phyloP scores from a whole-genome alignment of 2,329 filamentous ascomycete species.

The Trichoderma sp. region DNA sequence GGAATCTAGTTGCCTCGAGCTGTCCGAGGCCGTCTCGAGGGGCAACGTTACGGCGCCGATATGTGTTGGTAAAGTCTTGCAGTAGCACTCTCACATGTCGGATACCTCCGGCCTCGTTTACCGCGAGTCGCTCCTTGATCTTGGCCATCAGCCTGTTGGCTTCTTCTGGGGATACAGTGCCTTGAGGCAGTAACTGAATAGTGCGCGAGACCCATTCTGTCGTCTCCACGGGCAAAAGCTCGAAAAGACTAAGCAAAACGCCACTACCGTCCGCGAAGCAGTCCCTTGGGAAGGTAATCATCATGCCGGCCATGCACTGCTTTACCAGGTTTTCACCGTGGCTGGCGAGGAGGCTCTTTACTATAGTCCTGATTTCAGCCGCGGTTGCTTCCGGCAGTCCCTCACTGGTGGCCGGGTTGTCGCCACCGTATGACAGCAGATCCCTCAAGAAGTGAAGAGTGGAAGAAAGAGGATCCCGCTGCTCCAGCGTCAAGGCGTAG shows the following conservation, averaged over 20 bases:
- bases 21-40: conserved; percentile 87
- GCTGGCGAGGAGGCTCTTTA: conserved; percentile 68
- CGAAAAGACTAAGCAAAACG: conserved; percentile 86
- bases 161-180: conserved; percentile 78
- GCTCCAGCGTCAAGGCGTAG: conserved; percentile 83
- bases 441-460: conserved; percentile 93
- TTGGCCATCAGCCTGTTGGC: conserved; percentile 77
- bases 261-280: conserved; percentile 94
- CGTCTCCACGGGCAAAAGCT: conserved; percentile 78
- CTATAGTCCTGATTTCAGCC: conserved; percentile 68
- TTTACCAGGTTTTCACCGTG: conserved; percentile 81
- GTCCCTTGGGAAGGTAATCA: conserved; percentile 96
- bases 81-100: conserved; percentile 81
- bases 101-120: conserved; percentile 60
- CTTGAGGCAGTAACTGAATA: conserved; percentile 77
- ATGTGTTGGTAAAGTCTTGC: conserved; percentile 96
- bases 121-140: conserved; percentile 74
- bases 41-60: conserved; percentile 91
- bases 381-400: conserved; percentile 60
- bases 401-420: conserved; percentile 67
- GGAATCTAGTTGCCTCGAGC: conserved; percentile 83
- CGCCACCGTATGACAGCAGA: conserved; percentile 82
- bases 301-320: conserved; percentile 93
- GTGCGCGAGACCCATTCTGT: conserved; percentile 82
- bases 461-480: conserved; percentile 86